Percentiles rank a stretch among this genome's conserved stretches.
These are phyloP conservation scores for Ganoderma sinense DNA, from an alignment of 1,284 basidiomycete genomes.

Conservation along the genomic window DNA sequence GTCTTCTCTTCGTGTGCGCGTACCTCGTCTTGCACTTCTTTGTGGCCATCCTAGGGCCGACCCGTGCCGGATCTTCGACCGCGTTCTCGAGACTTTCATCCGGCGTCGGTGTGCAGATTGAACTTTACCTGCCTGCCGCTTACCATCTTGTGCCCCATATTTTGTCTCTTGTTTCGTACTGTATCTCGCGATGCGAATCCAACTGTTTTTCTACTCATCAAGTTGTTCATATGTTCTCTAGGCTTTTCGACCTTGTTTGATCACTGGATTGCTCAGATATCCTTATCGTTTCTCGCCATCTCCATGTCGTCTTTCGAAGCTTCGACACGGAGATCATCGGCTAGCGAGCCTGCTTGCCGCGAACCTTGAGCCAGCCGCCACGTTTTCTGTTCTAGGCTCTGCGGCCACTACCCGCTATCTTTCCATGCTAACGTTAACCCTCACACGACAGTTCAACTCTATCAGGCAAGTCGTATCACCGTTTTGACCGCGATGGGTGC, in stretches of 20 bases:
- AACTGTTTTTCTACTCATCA: background rate
- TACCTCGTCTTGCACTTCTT: background rate
- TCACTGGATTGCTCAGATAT: background rate
- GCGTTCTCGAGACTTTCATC: background rate
- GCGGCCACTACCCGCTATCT: background rate
- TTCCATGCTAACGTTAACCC: background rate
- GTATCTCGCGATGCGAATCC: background rate
- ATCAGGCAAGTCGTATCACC: background rate
- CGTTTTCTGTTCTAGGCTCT: background rate
- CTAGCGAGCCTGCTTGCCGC: background rate
- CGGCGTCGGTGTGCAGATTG: background rate
- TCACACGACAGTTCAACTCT: background rate
- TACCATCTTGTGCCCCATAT: background rate
- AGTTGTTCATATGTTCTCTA: background rate
- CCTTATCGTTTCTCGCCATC: background rate
- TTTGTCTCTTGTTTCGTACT: background rate
- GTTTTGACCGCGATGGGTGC: background rate
- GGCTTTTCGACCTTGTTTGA: background rate
- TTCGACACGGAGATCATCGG: background rate
- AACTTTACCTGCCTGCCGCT: background rate
- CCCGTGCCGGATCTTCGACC: background rate
- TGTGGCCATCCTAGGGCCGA: background rate
- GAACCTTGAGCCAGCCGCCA: background rate
- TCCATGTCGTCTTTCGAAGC: background rate
- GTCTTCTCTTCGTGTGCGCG: conserved; percentile 5